Evolutionary conservation across 495 filamentous ascomycete genomes (phyloP).

Genomic region (Rhizodiscina lignyota): DNA sequence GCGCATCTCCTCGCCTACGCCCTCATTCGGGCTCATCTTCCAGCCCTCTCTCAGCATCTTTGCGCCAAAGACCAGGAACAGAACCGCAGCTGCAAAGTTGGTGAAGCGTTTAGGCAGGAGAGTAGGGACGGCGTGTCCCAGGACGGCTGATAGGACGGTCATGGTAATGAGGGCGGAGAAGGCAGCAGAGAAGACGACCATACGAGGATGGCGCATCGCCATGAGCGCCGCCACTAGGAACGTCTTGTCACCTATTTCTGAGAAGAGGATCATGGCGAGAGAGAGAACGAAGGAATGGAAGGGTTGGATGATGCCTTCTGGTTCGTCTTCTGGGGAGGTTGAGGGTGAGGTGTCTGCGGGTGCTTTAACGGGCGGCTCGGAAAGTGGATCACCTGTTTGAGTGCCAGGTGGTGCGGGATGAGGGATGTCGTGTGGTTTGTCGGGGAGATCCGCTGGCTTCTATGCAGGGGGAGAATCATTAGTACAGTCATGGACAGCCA

Average conservation of each 20-base stretch:
- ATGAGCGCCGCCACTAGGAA: constrained; percentile 94
- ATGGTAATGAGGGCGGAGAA: constrained; percentile 79
- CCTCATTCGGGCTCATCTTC: constrained; percentile 72
- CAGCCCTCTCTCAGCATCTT: constrained; percentile 78
- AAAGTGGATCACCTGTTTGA: constrained; percentile 22
- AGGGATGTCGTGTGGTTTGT: constrained; percentile 63
- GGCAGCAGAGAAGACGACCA: constrained; percentile 89
- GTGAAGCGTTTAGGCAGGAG: constrained; percentile 80
- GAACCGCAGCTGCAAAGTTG: constrained; percentile 61
- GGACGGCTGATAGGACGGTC: constrained; percentile 91
- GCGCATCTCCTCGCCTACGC: constrained; percentile 87
- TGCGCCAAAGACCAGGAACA: constrained; percentile 81
- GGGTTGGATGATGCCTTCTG: constrained; percentile 50
- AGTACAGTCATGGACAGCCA: constrained; percentile 8
- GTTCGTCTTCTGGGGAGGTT: constrained; percentile 21
- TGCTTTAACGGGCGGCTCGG: not conserved
- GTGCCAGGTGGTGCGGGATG: constrained; percentile 47
- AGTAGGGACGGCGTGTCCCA: constrained; percentile 85
- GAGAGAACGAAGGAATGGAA: constrained; percentile 87
- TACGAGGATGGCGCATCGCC: constrained; percentile 93
- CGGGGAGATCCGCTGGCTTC: constrained; percentile 72
- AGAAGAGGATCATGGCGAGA: constrained; percentile 93
- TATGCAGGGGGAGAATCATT: constrained; percentile 20
- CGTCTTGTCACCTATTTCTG: constrained; percentile 96
- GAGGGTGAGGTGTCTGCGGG: constrained; percentile 2